These are phyloP conservation scores for Aquilaria malaccensis DNA, from an alignment of 345 rosid genomes.

Conservation along the genomic window DNA sequence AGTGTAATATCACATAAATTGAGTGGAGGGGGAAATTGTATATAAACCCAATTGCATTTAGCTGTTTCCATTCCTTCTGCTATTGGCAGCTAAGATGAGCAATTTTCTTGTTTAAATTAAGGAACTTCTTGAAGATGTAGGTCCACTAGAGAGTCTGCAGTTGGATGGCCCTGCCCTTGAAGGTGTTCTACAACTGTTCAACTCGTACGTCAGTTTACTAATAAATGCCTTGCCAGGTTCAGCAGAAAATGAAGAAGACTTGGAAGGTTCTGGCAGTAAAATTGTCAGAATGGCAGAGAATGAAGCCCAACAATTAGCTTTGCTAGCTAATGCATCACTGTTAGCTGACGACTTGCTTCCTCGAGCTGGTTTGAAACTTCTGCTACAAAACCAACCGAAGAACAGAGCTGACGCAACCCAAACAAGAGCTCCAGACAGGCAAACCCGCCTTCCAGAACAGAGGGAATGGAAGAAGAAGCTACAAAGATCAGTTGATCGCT, in stretches of 20 bases:
- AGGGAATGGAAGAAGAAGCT: constrained; percentile 85
- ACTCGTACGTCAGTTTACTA: constrained; percentile 58
- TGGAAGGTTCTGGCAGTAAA: constrained; percentile 40
- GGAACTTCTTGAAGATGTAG: constrained; percentile 84
- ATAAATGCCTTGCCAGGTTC: constrained; percentile 81
- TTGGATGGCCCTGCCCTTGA: constrained; percentile 70
- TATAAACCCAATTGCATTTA: too few relatives aligned
- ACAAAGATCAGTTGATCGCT: constrained; percentile 63
- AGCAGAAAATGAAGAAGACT: constrained; percentile 57
- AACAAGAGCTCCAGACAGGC: constrained; percentile 49
- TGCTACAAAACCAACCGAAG: constrained; percentile 32
- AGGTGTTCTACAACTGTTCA: constrained; percentile 70
- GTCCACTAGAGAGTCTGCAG: constrained; percentile 63
- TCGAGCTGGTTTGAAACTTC: constrained; percentile 63
- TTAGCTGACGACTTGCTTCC: constrained; percentile 89
- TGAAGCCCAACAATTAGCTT: constrained; percentile 75
- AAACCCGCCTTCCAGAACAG: constrained; percentile 66
- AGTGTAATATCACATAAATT: too few relatives aligned
- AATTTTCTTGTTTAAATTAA: constrained; percentile 15
- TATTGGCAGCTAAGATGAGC: too few relatives aligned
- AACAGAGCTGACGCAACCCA: constrained; percentile 36
- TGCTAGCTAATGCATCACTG: constrained; percentile 77
- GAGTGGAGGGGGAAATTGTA: too few relatives aligned
- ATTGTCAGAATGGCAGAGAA: constrained; percentile 75
- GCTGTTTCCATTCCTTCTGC: too few relatives aligned